Base-by-base conservation (phyloP, 495 filamentous ascomycete genomes). In the Penicillium taxi region DNA sequence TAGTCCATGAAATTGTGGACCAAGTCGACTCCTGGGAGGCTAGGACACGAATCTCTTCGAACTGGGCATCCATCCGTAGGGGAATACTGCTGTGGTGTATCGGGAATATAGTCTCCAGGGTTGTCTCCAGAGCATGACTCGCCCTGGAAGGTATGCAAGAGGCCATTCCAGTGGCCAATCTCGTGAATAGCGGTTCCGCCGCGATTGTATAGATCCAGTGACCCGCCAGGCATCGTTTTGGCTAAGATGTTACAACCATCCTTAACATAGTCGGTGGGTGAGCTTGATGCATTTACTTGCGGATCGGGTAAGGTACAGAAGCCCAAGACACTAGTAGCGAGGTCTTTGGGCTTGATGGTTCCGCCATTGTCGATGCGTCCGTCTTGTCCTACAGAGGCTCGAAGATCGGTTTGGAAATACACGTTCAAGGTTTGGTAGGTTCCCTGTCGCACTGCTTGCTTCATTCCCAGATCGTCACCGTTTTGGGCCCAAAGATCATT, bases 401-500 rank as follows among this genome's bases (percentile, higher is more conserved):
- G 60, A 11, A 73, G 60, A 31, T 72, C 52, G 30, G 66, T 63
- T 47, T 73, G 69, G 47, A 73, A 72, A 37, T 73, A 75, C 9
- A 75, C 56, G 44, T 75, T 75, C 8, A 75, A 48, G 4, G 64
- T 66, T 20, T 37, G 41, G 43, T 75, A 75, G 29, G 30, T 64
- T 26, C 72, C 70, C 38, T 50, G 55, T 9, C 81, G 77, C 2
- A 89, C 69, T 4, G 74, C 65, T 4, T 75, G 53, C 44, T 87
- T 88, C 50, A 81, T 73, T 2, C 73, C 70, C 2, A 69, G 41
- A 22, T 81, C 80, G 23, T 81, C 73, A 9, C 72, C 50, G 26
- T 76, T 70, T n/a, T 73, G 69, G 18, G 86, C 69, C 48, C 83
- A 82, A 11, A 71, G 67, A 38, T 82, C 79, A 50, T 82, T 86